phyloP scores from a whole-genome alignment of 2,329 filamentous ascomycete genomes.

The Cadophora malorum region DNA sequence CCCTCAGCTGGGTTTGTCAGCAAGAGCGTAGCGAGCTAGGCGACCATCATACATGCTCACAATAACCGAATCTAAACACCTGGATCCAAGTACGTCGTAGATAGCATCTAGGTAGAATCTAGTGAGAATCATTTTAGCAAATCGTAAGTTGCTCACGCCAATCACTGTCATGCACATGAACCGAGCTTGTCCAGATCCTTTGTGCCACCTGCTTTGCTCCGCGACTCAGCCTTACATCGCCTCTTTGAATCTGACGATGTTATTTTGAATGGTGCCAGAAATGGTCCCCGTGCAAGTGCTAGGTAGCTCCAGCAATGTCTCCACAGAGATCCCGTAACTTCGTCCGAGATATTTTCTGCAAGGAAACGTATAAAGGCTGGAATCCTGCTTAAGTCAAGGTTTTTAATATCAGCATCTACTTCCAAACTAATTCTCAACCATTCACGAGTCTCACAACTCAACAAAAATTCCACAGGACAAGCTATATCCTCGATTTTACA shows the following conservation, averaged over 20 bases:
- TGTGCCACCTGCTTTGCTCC: neutral
- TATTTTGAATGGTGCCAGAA: neutral
- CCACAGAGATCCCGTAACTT: neutral
- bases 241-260: neutral
- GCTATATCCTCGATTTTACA: neutral
- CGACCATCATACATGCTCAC: neutral
- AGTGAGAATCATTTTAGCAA: neutral
- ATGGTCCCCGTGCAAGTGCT: neutral
- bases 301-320: neutral
- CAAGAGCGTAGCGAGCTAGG: constrained; percentile 1
- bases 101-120: neutral
- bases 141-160: neutral
- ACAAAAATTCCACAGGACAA: neutral
- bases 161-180: neutral
- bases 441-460: neutral
- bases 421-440: neutral
- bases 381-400: neutral
- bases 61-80: neutral
- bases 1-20: neutral
- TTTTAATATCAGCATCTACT: neutral
- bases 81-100: neutral
- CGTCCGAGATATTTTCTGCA: neutral
- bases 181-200: neutral
- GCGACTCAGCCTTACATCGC: neutral
- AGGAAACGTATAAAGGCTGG: neutral